Evolutionary conservation across 495 filamentous ascomycete species (phyloP), one percentile per base, ranked within the genome.

Genomic region (Trichocladium antarcticum): DNA sequence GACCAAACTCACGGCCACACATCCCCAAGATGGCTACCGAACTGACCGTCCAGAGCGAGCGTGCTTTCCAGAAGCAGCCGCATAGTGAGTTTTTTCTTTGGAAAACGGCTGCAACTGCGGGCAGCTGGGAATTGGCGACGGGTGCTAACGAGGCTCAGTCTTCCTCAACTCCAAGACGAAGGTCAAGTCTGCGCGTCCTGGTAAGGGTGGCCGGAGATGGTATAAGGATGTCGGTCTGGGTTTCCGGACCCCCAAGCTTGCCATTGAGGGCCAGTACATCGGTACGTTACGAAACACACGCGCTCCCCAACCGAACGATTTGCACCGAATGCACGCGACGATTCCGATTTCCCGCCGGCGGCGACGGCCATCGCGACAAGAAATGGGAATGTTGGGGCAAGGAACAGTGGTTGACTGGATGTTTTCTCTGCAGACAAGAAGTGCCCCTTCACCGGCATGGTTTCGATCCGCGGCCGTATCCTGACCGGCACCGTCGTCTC

Each of bases 391-490:
- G 8, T 45, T 36, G 24, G 36, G 14, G 31, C 20, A 32, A 17
- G 27, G 40, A 49, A 45, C 42, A 40, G 15, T 15, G 36, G 50
- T 55, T 63, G 51, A 60, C 49, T 17, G 45, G 50, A 42, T 42
- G 37, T 38, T 44, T 58, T 53, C 56, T 46, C 37, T 65, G 65
- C 69, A 95, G 92, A 99, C 82, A 96, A 99, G 84, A 99, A 99
- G 79, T 99, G 92, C 82, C 92, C 92, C 61, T 99, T 97, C 82
- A 94, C 87, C 57, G 93, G 93, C 68, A 75, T 86, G 66, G 89
- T 97, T 63, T 95, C 88, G 60, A 96, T 97, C 79, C 92, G 92
- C 76, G 92, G 92, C 69, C 89, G 92, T 89, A 96, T 99, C 83
- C 78, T 99, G 57, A 95, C 90, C 65, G 92, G 92, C 65, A 93